Evolutionary conservation across 345 rosid species (phyloP).

Genomic region (Raphanus sativus): DNA sequence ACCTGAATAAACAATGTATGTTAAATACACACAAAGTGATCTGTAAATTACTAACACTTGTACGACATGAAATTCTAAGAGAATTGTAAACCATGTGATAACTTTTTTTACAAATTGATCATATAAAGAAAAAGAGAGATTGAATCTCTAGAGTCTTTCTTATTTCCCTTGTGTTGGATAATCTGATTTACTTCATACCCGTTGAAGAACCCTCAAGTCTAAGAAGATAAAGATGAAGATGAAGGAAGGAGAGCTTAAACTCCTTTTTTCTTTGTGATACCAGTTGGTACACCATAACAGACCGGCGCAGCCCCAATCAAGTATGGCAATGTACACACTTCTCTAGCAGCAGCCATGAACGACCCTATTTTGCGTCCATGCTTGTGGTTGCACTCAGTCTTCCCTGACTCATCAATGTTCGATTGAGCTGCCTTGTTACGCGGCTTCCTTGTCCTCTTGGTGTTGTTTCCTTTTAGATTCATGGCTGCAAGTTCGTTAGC

Average conservation of each 20-base stretch:
- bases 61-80: background rate
- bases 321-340: conserved; percentile 65
- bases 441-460: conserved; percentile 43
- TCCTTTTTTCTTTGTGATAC: background rate
- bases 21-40: background rate
- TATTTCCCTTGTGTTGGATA: background rate
- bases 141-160: background rate
- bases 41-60: background rate
- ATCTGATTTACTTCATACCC: conserved; percentile 44
- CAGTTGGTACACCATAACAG: background rate
- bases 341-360: conserved; percentile 72
- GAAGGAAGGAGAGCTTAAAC: background rate
- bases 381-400: conserved; percentile 43
- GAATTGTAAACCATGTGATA: background rate
- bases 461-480: conserved; percentile 40
- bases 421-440: conserved; percentile 43
- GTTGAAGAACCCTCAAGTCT: conserved; percentile 40
- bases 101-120: conserved; percentile 9
- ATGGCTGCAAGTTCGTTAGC: conserved; percentile 58
- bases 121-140: background rate
- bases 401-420: conserved; percentile 17
- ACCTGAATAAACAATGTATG: background rate
- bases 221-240: background rate
- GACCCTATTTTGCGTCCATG: conserved; percentile 65
- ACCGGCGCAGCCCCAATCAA: conserved; percentile 66